Base-by-base conservation (phyloP, 2,329 filamentous ascomycete genomes). In the Talaromyces sp. region DNA sequence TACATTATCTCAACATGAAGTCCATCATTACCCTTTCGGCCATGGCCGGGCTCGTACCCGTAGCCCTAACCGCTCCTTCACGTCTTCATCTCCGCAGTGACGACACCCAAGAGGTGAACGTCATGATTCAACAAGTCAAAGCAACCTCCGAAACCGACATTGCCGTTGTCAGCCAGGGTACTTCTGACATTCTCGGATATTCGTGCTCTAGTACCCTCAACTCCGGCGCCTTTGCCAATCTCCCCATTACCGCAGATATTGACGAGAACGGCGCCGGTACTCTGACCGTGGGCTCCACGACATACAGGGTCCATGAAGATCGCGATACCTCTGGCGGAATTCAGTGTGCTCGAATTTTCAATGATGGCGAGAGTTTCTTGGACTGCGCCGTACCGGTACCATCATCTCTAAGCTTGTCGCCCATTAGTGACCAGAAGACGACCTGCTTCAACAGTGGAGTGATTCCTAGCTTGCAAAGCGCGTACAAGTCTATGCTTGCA, bases 51-150 rank as follows among this genome's bases (percentile, higher is more conserved):
- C 52, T 57, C 39, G 31, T 39, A 3, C n/a, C 52, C 52, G 10
- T 19, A 9, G 52, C 52, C 35, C 19, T 57, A 35, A 22, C 52
- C 7, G 52, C 52, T 39, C 52, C 52, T 35, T 57, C 52, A 8
- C 9, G 52, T 9, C 52, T 57, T 19, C 31, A 57, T 13, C 31
- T 57, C 8, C 52, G 52, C n/a, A 31, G 47, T 24, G 52, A 22
- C 35, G n/a, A 57, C 35, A 22, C 31, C 5, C 52, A 57, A 39
- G 33, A 57, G 24, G 52, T 57, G 11, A 57, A 57, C 16, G 33
- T 57, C 31, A 35, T 57, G 52, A 57, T 57, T 33, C 52, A 57
- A 24, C 52, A 57, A 24, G 33, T 57, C n/a, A 35, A 35, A n/a
- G 19, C 52, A 3, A 57, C 52, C 13, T 11, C n/a, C n/a, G 52